Percentiles rank a stretch among this genome's conserved stretches.
Conservation (phyloP, 768 basidiomycete species). For the Boletus edulis region DNA sequence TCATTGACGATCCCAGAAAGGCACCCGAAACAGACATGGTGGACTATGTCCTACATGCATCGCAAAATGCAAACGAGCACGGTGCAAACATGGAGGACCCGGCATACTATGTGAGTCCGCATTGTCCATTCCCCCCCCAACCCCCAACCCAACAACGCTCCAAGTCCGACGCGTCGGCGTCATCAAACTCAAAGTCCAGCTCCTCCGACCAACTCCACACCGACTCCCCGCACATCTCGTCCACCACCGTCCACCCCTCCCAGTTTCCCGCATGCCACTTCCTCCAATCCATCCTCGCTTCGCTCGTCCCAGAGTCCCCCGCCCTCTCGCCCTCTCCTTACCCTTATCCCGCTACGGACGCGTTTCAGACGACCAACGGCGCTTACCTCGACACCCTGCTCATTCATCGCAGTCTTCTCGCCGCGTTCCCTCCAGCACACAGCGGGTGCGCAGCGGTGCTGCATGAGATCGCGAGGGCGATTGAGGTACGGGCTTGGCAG, state of each 20-base stretch:
- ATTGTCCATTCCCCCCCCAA: too few relatives aligned
- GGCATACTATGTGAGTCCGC: slow-evolving; percentile 39
- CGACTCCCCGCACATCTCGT: slow-evolving; percentile 15
- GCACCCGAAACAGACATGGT: slow-evolving; percentile 19
- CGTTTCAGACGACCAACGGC: slow-evolving; percentile 58
- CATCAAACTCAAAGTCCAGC: slow-evolving; percentile 43
- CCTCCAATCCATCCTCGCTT: slow-evolving; percentile 56
- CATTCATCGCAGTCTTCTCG: slow-evolving; percentile 69
- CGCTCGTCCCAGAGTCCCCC: slow-evolving; percentile 44
- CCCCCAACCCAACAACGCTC: neutral
- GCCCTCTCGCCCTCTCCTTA: slow-evolving; percentile 32
- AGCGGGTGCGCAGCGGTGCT: slow-evolving; percentile 60
- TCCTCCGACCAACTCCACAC: slow-evolving; percentile 27
- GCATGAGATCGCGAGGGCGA: slow-evolving; percentile 58
- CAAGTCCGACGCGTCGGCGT: slow-evolving; percentile 47
- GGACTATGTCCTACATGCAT: slow-evolving; percentile 26
- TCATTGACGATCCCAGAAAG: slow-evolving; percentile 31
- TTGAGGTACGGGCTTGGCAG: slow-evolving; percentile 67
- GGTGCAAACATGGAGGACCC: slow-evolving; percentile 46
- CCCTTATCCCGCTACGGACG: slow-evolving; percentile 29
- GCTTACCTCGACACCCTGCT: slow-evolving; percentile 79
- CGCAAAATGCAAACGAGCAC: slow-evolving; percentile 36
- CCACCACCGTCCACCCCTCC: slow-evolving; percentile 9
- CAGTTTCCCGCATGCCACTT: slow-evolving; percentile 55
- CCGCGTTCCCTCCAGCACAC: slow-evolving; percentile 62